These are phyloP conservation scores for Chlamydomonas reinhardtii DNA, from an alignment of 163 green algal genomes.

Conservation along the genomic window DNA sequence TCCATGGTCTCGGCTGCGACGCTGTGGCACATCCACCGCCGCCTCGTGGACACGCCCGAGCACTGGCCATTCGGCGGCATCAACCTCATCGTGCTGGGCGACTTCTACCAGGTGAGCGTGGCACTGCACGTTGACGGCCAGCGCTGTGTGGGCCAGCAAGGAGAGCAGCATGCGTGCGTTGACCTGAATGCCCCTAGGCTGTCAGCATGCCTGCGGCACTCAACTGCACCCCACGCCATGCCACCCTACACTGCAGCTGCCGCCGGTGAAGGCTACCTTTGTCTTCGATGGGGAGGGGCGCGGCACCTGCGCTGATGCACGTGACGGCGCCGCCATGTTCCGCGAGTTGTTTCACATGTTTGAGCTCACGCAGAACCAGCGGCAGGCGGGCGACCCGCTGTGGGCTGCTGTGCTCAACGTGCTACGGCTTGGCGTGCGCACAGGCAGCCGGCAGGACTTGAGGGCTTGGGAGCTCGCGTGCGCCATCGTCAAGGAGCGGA, in stretches of 20 bases:
- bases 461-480: too few species aligned
- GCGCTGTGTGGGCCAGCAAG: neutral
- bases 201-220: neutral
- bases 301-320: neutral
- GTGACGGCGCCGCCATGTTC: neutral
- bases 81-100: neutral
- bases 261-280: slow-evolving; percentile 2
- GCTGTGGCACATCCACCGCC: neutral
- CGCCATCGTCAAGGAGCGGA: neutral
- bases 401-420: slow-evolving; percentile 3
- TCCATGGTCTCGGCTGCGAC: neutral
- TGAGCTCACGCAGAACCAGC: slow-evolving; percentile 14
- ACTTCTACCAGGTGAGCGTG: slow-evolving; percentile 26
- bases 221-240: neutral
- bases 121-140: too few species aligned
- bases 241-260: neutral
- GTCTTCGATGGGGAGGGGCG: neutral
- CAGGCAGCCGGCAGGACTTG: neutral
- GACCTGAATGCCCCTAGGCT: too few species aligned
- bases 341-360: neutral
- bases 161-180: neutral
- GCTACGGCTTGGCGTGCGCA: neutral
- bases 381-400: neutral
- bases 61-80: slow-evolving; percentile 4
- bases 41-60: neutral